phyloP scores from a whole-genome alignment of 2,329 filamentous ascomycete genomes.

The Amesomyces nigricolor region DNA sequence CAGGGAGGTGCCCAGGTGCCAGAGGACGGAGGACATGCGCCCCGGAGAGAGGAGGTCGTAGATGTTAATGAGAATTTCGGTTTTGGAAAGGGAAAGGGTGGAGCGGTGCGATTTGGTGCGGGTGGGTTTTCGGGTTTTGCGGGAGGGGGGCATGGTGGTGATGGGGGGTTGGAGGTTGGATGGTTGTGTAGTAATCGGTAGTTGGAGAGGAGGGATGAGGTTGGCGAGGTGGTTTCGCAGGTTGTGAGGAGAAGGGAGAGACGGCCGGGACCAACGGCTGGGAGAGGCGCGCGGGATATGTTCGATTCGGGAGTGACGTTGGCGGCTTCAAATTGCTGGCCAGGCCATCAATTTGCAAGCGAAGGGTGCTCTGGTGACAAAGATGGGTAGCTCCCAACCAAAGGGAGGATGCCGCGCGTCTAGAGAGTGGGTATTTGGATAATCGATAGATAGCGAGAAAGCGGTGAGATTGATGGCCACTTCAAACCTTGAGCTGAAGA shows the following conservation, averaged over 20 bases:
- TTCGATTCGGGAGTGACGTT: not conserved
- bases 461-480: too few species aligned
- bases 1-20: constrained; percentile 70
- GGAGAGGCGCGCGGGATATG: not conserved
- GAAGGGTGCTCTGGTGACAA: not conserved
- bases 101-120: constrained; percentile 50
- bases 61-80: constrained; percentile 69
- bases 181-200: too few species aligned
- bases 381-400: not conserved
- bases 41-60: constrained; percentile 76
- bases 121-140: constrained; percentile 33
- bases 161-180: not conserved
- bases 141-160: constrained; percentile 32
- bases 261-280: not conserved
- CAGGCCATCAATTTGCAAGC: not conserved
- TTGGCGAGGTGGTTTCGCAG: not conserved
- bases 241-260: not conserved
- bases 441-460: too few species aligned
- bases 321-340: not conserved
- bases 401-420: not conserved
- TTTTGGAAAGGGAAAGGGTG: constrained; percentile 64
- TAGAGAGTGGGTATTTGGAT: too few species aligned
- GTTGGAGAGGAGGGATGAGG: constrained; percentile 2
- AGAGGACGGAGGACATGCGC: constrained; percentile 67
- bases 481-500: too few species aligned